Evolutionary conservation across 306 rosid species (phyloP), one percentile per base, ranked within the genome.

Genomic region (Fragaria ananassa): DNA sequence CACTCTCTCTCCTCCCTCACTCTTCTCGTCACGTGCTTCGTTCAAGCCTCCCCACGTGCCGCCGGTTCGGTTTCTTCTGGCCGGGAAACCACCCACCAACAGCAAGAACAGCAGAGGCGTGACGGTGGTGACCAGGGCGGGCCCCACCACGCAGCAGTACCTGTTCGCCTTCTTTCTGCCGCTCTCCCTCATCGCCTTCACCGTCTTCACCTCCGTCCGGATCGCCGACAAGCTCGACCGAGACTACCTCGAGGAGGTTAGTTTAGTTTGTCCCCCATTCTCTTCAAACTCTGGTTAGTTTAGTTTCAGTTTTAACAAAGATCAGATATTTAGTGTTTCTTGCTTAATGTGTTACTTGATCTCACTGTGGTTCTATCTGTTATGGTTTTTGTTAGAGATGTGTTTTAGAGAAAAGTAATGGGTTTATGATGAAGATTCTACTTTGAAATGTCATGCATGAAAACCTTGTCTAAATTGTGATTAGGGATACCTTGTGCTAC

Each of bases 161-260:
- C 76, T 86, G 46, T 85, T 93, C 74, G 96, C 97, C 17, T 81
- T 93, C 67, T 82, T 86, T 0, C 80, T 91, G 37, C 97, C 98
- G 0, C 37, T 89, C 23, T 88, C 97, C 54, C 97, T 93, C 23
- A 78, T 93, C 45, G 83, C 76, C n/a, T 34, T 82, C 83, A 93
- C 98, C 3, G 83, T 84, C 57, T 75, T 88, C 60, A 74, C 97
- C 21, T 85, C 98, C 4, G 77, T 87, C 46, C 81, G 82, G 79
- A 83, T 93, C 15, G 89, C 86, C 14, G 82, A 89, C 6, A 87
- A 86, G 74, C 97, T 93, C 70, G 97, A 93, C 84, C 71, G 69
- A 53, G 87, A 89, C 4, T 93, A 79, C 76, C 87, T 85, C 6
- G 93, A 91, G 75, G 98, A 89, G 93, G 98, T 93, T 84, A 46